Evolutionary conservation across 805 yeast species (phyloP).

Genomic region (Saturnispora quitensis): DNA sequence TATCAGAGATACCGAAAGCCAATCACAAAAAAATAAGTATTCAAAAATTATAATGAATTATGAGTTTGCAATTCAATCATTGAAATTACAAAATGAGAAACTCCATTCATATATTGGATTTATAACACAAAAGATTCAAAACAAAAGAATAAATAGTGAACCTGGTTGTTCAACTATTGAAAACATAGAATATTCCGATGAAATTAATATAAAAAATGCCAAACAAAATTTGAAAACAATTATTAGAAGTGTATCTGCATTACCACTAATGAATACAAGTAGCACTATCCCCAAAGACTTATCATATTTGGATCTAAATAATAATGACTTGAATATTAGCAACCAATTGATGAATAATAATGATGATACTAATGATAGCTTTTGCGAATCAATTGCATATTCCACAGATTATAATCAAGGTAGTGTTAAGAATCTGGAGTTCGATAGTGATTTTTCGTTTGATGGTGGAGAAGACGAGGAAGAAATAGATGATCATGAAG

Average conservation of each 20-base stretch:
- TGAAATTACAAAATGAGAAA: constrained; percentile 47
- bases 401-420: constrained; percentile 18
- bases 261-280: not conserved
- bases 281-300: not conserved
- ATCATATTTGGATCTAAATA: not conserved
- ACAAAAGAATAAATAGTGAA: constrained; percentile 11
- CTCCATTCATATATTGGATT: constrained; percentile 49
- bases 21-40: constrained; percentile 19
- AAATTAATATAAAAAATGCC: constrained; percentile 41
- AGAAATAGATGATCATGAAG: constrained; percentile 13
- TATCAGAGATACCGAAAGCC: constrained; percentile 19
- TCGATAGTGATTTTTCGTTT: constrained; percentile 23
- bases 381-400: constrained; percentile 11
- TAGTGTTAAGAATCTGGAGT: constrained; percentile 22
- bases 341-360: not conserved
- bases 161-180: not conserved
- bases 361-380: constrained; percentile 1
- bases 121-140: constrained; percentile 36
- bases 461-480: constrained; percentile 15
- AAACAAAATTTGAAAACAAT: constrained; percentile 32
- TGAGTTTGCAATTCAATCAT: constrained; percentile 44
- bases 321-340: not conserved
- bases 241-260: constrained; percentile 27
- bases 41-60: constrained; percentile 42
- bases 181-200: constrained; percentile 41